Base-by-base conservation (phyloP, 2,329 filamentous ascomycete species). In the Cladosporium sp. region DNA sequence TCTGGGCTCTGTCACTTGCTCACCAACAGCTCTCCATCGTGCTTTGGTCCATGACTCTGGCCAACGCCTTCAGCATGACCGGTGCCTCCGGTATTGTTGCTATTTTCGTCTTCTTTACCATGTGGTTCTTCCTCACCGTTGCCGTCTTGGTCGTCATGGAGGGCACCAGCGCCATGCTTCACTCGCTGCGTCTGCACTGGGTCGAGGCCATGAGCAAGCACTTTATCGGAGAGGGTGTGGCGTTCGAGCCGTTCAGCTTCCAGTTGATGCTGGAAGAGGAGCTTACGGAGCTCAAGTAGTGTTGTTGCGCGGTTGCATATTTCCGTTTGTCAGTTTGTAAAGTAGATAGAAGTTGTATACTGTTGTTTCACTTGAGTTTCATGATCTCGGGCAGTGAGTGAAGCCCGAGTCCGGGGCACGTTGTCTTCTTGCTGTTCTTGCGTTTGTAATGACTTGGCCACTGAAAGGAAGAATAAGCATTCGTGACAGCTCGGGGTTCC, bases 141-240 rank as follows among this genome's bases (percentile, higher is more conserved):
- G 80, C 79, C 5, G 85, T 96, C 58, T 76, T 96, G 52, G 92
- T 93, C 61, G 83, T 93, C 62, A 96, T 96, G 91, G 91, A 96
- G 70, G 91, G 91, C 58, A 96, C 92, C 27, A 92, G 87, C 71
- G 91, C 91, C 62, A 96, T 96, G 91, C 78, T 95, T 73, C 90
- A 96, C 74, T 89, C 85, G 54, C 80, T 96, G 61, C 82, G 91
- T 77, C 75, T 96, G 65, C 91, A 95, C 62, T 96, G 91, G 91
- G 91, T 96, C 56, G 92, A 96, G 72, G 92, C 91, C 15, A 96
- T 96, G 83, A 95, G 89, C 73, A 96, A 96, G 76, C 92, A 95
- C 76, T 95, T 95, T 70, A 85, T 95, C 67, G 93, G 93, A 64
- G 87, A 88, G 53, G 91, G 91, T 54, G 64, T 72, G 70, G 79